Percentiles rank a stretch among this genome's conserved stretches.
Evolutionary conservation across 768 basidiomycete genomes (phyloP).

Genomic region (Panaeolus papilionaceus): DNA sequence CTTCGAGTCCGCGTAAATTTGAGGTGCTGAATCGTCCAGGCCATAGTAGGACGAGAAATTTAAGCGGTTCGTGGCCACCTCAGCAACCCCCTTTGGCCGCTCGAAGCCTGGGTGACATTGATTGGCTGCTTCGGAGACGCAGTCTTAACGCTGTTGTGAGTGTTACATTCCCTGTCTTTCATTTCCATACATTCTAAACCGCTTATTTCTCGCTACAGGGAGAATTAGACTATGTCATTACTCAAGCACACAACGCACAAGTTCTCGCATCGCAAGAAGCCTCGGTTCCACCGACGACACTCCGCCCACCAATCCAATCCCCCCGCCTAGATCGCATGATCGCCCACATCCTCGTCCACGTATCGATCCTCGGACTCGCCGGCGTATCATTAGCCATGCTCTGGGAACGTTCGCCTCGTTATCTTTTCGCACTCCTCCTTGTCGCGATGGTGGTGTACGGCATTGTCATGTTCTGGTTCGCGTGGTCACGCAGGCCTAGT

Average conservation of each 20-base stretch:
- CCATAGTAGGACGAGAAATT: slow-evolving; percentile 39
- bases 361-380: slow-evolving; percentile 62
- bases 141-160: slow-evolving; percentile 75
- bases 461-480: slow-evolving; percentile 51
- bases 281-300: slow-evolving; percentile 28
- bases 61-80: slow-evolving; percentile 38
- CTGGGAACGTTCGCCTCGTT: slow-evolving; percentile 59
- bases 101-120: slow-evolving; percentile 71
- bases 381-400: slow-evolving; percentile 63
- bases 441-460: slow-evolving; percentile 69
- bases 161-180: slow-evolving; percentile 24
- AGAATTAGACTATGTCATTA: slow-evolving; percentile 75
- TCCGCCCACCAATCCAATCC: slow-evolving; percentile 29
- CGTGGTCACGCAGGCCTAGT: slow-evolving; percentile 64
- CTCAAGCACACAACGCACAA: slow-evolving; percentile 58
- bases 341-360: slow-evolving; percentile 61
- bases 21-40: slow-evolving; percentile 56
- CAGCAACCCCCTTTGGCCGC: slow-evolving; percentile 39
- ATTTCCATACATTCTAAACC: slow-evolving; percentile 19
- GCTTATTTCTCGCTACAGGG: slow-evolving; percentile 47
- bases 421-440: slow-evolving; percentile 69
- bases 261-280: slow-evolving; percentile 46
- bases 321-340: slow-evolving; percentile 36
- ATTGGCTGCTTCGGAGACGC: slow-evolving; percentile 79
- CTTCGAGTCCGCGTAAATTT: slow-evolving; percentile 47